Base-by-base conservation (phyloP, 495 filamentous ascomycete genomes). In the Neurospora sp. region DNA sequence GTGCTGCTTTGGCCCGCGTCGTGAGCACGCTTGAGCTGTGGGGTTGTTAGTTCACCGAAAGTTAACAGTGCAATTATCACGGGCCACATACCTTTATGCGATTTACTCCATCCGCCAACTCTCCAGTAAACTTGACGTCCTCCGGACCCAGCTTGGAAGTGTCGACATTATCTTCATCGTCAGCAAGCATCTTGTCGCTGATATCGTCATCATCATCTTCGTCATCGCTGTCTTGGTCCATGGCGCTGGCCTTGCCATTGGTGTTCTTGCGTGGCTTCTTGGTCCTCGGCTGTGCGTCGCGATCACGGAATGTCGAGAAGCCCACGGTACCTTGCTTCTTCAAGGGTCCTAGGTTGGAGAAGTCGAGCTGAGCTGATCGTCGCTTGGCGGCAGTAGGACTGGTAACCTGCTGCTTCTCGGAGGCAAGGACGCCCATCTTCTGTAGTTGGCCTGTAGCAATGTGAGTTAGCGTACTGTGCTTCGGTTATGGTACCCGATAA, bases 11-110 rank as follows among this genome's bases (percentile, higher is more conserved):
- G 91, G 37, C 96, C 94, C 40, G 89, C 89, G 0, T 96, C 98
- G 82, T 97, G 96, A 75, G 94, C 92, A 72, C 96, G 92, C 88
- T 99, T 99, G 42, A 98, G 88, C 95, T 98, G 79, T 74, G 75
- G 7, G 42, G 22, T 35, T 38, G 73, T 81, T 69, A 46, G 42
- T 46, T 46, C 3, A 44, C 41, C 5, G 41, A 44, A n/a, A 44
- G 41, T n/a, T 9, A 2, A 8, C 41, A 18, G 2, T n/a, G 18
- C 5, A 44, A 9, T n/a, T 8, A n/a, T 7, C 16, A 44, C 7
- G 7, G 16, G 41, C 16, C 41, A 83, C 92, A 78, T 88, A 96
- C 95, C 83, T 93, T 94, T 76, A 99, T 97, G 79, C 96, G 91
- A 69, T 93, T 88, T 35, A 99, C 91, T 38, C 94, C 94, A 74